phyloP scores from a whole-genome alignment of 2,329 filamentous ascomycete species.

The Colletotrichum truncatum region DNA sequence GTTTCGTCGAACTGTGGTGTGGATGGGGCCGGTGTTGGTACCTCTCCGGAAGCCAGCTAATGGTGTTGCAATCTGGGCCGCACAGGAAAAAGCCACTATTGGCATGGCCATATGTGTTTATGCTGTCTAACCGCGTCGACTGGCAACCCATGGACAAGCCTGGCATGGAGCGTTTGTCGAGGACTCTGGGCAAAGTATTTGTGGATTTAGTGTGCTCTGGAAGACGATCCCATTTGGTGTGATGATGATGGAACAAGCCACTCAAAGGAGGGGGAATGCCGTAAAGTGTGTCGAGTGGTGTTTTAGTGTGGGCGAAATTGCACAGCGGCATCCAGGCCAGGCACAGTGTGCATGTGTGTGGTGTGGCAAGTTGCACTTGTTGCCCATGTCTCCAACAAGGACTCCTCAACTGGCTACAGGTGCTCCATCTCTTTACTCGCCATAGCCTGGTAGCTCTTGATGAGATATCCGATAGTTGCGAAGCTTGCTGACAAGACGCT shows the following conservation, averaged over 20 bases:
- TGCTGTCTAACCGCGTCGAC: slow-evolving; percentile 16
- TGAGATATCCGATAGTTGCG: background rate
- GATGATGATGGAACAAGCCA: slow-evolving; percentile 28
- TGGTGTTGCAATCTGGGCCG: slow-evolving; percentile 15
- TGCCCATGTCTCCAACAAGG: background rate
- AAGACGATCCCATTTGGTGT: slow-evolving; percentile 9
- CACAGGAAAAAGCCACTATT: slow-evolving; percentile 11
- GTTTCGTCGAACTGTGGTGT: slow-evolving; percentile 2
- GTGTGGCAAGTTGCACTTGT: background rate
- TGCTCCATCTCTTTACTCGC: background rate
- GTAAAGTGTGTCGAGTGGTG: slow-evolving; percentile 28
- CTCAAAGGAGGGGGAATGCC: slow-evolving; percentile 24
- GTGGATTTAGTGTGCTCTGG: slow-evolving; percentile 5
- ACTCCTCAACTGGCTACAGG: background rate
- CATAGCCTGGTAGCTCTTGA: background rate
- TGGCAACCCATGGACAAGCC: slow-evolving; percentile 23
- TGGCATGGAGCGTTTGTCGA: slow-evolving; percentile 18
- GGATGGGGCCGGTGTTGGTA: slow-evolving; percentile 1
- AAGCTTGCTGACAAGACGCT: slow-evolving; percentile 7
- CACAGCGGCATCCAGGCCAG: slow-evolving; percentile 10
- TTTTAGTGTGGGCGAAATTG: slow-evolving; percentile 29
- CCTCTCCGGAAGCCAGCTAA: slow-evolving; percentile 10
- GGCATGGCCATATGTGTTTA: background rate
- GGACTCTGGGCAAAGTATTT: slow-evolving; percentile 10
- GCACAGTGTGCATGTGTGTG: slow-evolving; percentile 15